Evolutionary conservation across 768 basidiomycete species (phyloP).

Genomic region (Russula dissimulans): DNA sequence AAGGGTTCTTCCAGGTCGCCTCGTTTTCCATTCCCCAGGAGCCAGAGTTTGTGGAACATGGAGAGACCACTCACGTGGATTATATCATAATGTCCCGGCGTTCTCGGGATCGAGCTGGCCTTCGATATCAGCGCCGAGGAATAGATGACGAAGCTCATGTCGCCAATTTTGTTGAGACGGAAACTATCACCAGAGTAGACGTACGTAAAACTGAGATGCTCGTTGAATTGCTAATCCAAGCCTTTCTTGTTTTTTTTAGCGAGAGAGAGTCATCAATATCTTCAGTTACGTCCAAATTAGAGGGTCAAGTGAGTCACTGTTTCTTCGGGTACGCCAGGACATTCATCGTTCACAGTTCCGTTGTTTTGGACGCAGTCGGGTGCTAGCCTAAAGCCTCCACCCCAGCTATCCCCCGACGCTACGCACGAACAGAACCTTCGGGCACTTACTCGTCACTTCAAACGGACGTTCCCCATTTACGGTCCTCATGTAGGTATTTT

Average conservation of each 20-base stretch:
- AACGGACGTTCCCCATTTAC: conserved; percentile 53
- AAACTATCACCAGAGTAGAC: conserved; percentile 77
- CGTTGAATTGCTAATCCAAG: not conserved
- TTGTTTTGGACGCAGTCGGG: conserved; percentile 89
- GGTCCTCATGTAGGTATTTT: conserved; percentile 62
- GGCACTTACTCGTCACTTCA: conserved; percentile 66
- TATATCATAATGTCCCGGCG: conserved; percentile 81
- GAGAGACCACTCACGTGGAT: conserved; percentile 41
- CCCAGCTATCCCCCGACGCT: conserved; percentile 61
- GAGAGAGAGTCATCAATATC: conserved; percentile 64
- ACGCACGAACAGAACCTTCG: conserved; percentile 65
- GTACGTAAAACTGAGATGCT: conserved; percentile 33
- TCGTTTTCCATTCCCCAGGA: conserved; percentile 54
- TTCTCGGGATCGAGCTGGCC: conserved; percentile 81
- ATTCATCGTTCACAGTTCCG: conserved; percentile 48
- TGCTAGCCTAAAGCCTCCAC: conserved; percentile 81
- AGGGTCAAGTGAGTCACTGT: conserved; percentile 64
- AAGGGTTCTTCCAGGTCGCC: conserved; percentile 80
- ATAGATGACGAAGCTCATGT: conserved; percentile 90
- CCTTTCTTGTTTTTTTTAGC: conserved; percentile 31
- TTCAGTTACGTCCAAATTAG: conserved; percentile 88
- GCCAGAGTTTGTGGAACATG: conserved; percentile 31
- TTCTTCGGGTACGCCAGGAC: not conserved
- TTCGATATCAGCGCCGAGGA: conserved; percentile 91
- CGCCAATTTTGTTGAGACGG: conserved; percentile 94